Conservation (phyloP, 176 grass and related monocot genomes). For the Oryza meridionalis region DNA sequence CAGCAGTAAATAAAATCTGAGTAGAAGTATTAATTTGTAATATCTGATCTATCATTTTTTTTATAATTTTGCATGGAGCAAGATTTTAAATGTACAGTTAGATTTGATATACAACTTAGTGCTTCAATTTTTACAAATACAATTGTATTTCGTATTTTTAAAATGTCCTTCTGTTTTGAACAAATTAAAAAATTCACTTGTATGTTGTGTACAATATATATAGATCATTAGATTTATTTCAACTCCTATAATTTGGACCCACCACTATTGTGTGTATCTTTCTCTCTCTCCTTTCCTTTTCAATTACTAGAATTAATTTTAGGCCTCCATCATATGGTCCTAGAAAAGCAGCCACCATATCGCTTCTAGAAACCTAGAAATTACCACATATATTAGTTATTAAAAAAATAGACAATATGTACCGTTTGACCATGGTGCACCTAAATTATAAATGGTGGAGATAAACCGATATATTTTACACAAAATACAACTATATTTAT, state of each 20-base stretch:
- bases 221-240: not conserved
- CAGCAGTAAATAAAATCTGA: too few species aligned
- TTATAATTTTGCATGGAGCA: too few species aligned
- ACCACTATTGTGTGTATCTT: not conserved
- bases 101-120: too few species aligned
- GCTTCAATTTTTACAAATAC: not conserved
- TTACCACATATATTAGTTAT: not conserved
- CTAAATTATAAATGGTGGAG: not conserved
- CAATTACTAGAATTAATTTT: too few species aligned
- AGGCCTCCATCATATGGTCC: too few species aligned
- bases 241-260: too few species aligned
- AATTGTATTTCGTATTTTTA: not conserved
- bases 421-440: not conserved
- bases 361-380: not conserved
- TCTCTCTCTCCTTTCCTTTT: not conserved
- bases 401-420: not conserved
- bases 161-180: not conserved
- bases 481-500: too few species aligned
- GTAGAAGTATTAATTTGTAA: too few species aligned
- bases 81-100: too few species aligned
- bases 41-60: too few species aligned
- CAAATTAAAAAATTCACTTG: too few species aligned
- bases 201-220: not conserved
- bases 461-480: too few species aligned
- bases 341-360: not conserved